These are phyloP conservation scores for Scytalidium sp. DNA, from an alignment of 2,329 filamentous ascomycete species.

Conservation along the genomic window DNA sequence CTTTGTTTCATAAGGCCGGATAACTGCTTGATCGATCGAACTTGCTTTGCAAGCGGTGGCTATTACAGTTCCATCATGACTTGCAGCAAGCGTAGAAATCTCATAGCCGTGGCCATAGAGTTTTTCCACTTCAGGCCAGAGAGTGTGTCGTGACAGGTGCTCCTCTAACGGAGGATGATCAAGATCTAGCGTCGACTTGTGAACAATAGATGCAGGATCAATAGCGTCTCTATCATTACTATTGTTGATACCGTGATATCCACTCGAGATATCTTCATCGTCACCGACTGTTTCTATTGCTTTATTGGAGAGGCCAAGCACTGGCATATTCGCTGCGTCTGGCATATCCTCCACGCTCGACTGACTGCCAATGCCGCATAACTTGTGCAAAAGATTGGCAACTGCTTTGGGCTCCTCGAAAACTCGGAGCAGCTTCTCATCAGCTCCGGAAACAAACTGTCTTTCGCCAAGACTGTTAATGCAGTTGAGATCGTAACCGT, in stretches of 20 bases:
- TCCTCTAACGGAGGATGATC: slow-evolving; percentile 84
- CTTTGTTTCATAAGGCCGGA: slow-evolving; percentile 83
- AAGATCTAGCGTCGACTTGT: slow-evolving; percentile 61
- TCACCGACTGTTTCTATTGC: slow-evolving; percentile 64
- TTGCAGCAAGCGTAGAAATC: slow-evolving; percentile 81
- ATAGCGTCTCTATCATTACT: slow-evolving; percentile 50
- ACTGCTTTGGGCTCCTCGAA: slow-evolving; percentile 87
- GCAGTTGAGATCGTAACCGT: slow-evolving; percentile 97
- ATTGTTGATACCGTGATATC: slow-evolving; percentile 19
- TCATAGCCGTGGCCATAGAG: slow-evolving; percentile 98
- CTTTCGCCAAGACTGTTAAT: slow-evolving; percentile 70
- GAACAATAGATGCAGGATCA: slow-evolving; percentile 53
- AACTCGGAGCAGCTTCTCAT: slow-evolving; percentile 96
- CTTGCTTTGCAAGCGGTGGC: slow-evolving; percentile 93
- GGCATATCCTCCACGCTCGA: slow-evolving; percentile 53
- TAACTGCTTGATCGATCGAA: slow-evolving; percentile 90
- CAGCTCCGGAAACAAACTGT: slow-evolving; percentile 89
- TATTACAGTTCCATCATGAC: slow-evolving; percentile 69
- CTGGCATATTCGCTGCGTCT: slow-evolving; percentile 91
- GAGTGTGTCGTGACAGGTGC: slow-evolving; percentile 80
- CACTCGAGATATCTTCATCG: slow-evolving; percentile 40
- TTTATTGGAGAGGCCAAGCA: slow-evolving; percentile 94
- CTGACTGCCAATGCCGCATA: slow-evolving; percentile 56
- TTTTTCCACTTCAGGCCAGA: slow-evolving; percentile 96
- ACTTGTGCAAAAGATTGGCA: slow-evolving; percentile 65